Conservation (phyloP, 169 alveolate species). For the Cryptosporidium felis region DNA sequence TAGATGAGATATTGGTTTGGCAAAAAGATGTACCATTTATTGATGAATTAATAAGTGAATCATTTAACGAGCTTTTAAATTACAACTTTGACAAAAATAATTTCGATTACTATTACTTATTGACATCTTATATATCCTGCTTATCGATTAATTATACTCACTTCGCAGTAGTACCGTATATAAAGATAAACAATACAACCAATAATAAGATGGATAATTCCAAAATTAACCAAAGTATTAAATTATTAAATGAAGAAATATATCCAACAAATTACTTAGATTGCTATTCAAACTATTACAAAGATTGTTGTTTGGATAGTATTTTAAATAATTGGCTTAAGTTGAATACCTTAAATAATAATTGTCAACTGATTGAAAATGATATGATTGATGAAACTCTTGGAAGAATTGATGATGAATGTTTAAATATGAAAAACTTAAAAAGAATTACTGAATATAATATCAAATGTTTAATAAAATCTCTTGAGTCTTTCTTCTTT, state of each 20-base stretch:
- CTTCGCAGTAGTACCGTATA: slow-evolving; percentile 27
- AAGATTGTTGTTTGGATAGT: slow-evolving; percentile 23
- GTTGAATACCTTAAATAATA: neutral
- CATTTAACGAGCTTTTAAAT: slow-evolving; percentile 16
- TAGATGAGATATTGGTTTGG: slow-evolving; percentile 63
- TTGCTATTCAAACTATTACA: slow-evolving; percentile 45
- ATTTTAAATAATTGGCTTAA: slow-evolving; percentile 31
- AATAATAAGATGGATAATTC: neutral
- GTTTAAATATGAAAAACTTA: slow-evolving; percentile 7
- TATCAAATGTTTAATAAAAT: slow-evolving; percentile 11
- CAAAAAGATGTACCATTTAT: slow-evolving; percentile 67
- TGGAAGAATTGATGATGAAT: slow-evolving; percentile 7
- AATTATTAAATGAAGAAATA: neutral
- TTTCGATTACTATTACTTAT: slow-evolving; percentile 4
- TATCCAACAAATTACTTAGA: neutral
- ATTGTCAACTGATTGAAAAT: neutral
- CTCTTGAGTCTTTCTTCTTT: slow-evolving; percentile 19
- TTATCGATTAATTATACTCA: slow-evolving; percentile 46
- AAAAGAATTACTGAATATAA: neutral
- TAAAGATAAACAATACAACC: neutral
- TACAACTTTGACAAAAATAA: neutral
- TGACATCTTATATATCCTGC: slow-evolving; percentile 34
- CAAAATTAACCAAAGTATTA: neutral
- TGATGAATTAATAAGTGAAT: slow-evolving; percentile 29
- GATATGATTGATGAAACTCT: neutral